Percentiles rank a stretch among this genome's conserved stretches.
Evolutionary conservation across 1,284 basidiomycete species (phyloP).

Genomic region (Trametes versicolor): DNA sequence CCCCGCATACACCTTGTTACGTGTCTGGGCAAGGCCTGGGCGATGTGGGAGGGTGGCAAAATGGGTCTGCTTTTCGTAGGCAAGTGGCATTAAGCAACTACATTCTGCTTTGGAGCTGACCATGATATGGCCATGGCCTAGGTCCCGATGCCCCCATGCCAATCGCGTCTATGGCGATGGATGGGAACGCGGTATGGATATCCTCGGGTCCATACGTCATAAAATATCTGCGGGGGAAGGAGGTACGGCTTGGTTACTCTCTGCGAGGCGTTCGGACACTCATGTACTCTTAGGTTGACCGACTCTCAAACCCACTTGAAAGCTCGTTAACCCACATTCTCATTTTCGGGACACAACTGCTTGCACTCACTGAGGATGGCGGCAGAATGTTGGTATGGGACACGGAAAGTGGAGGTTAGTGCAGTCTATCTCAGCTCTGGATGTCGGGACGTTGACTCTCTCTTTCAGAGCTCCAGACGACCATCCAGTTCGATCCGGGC

Average conservation of each 20-base stretch:
- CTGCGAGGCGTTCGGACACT: not conserved
- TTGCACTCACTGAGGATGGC: conserved; percentile 86
- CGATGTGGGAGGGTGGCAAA: conserved; percentile 95
- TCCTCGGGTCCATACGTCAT: conserved; percentile 77
- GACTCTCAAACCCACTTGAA: conserved; percentile 71
- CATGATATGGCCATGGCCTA: conserved; percentile 44
- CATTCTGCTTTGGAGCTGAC: conserved; percentile 11
- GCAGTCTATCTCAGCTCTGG: not conserved
- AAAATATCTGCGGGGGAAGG: conserved; percentile 89
- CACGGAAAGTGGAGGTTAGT: conserved; percentile 64
- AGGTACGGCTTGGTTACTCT: conserved; percentile 56
- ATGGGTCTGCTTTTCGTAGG: conserved; percentile 96
- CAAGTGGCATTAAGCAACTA: conserved; percentile 50
- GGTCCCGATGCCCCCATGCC: conserved; percentile 81
- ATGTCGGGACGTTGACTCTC: conserved; percentile 10
- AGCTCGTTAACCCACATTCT: conserved; percentile 68
- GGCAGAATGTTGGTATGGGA: conserved; percentile 87
- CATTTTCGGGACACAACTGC: conserved; percentile 83
- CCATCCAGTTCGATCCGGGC: conserved; percentile 77
- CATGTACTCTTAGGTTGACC: conserved; percentile 51
- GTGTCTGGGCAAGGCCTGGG: conserved; percentile 92
- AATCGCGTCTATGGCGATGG: conserved; percentile 84
- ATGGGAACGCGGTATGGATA: conserved; percentile 89
- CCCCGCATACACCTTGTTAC: conserved; percentile 88
- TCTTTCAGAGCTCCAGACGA: conserved; percentile 61